A percentile compares a stretch with the other conserved stretches of the same genome.
Evolutionary conservation across 1,284 basidiomycete genomes (phyloP).

Genomic region (Cutaneotrichosporon sp.): DNA sequence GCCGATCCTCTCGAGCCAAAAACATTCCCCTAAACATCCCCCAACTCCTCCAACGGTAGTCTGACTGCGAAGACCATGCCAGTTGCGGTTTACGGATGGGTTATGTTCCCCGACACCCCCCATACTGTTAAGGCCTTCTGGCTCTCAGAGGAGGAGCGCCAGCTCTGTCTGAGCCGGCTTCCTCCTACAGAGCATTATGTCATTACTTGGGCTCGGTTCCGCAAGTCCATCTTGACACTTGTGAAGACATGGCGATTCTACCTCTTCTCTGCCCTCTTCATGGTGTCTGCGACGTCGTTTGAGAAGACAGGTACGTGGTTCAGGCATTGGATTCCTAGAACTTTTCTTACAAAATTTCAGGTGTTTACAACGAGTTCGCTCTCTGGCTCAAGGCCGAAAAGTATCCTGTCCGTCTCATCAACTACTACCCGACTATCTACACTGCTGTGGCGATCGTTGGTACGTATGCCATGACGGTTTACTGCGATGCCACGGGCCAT

Average conservation of each 20-base stretch:
- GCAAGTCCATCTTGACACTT: conserved; percentile 20
- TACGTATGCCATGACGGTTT: conserved; percentile 35
- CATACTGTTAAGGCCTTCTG: conserved; percentile 37
- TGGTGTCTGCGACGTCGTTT: conserved; percentile 28
- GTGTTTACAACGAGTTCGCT: conserved; percentile 35
- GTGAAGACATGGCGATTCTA: conserved; percentile 31
- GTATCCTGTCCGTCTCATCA: conserved; percentile 21
- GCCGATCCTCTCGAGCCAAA: too few relatives aligned
- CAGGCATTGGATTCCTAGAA: too few relatives aligned
- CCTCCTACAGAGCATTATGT: conserved; percentile 24
- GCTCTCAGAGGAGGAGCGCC: conserved; percentile 34
- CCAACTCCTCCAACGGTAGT: too few relatives aligned
- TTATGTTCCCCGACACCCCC: conserved; percentile 43
- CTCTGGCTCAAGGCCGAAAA: conserved; percentile 31
- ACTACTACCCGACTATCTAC: conserved; percentile 34
- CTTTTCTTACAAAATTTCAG: conserved; percentile 7
- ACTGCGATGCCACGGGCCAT: conserved; percentile 33
- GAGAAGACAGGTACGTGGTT: neutral
- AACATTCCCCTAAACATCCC: too few relatives aligned
- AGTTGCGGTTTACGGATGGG: conserved; percentile 38
- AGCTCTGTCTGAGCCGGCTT: conserved; percentile 28
- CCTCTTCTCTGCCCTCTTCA: conserved; percentile 37
- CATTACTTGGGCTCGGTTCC: conserved; percentile 27
- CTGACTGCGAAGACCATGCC: too few relatives aligned
- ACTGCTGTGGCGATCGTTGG: conserved; percentile 35